Conservation (phyloP, 1,284 basidiomycete species). For the Xerocomus nothofagi region DNA sequence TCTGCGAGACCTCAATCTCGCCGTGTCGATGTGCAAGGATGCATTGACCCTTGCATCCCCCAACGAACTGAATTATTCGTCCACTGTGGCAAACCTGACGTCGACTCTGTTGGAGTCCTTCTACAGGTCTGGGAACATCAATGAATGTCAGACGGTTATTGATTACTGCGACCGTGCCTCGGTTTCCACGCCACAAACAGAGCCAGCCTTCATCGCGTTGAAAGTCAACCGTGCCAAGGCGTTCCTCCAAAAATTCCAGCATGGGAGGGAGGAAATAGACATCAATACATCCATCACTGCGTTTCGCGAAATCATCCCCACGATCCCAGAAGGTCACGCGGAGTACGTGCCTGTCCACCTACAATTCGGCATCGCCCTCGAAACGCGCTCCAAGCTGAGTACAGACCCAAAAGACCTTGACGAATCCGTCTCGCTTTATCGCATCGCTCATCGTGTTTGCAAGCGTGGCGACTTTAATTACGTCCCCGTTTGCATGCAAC, state of each 20-base stretch:
- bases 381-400: conserved; percentile 20
- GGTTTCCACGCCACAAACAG: neutral
- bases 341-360: conserved; percentile 9
- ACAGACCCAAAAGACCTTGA: conserved; percentile 24
- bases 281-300: conserved; percentile 17
- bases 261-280: conserved; percentile 14
- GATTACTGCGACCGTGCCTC: conserved; percentile 23
- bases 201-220: conserved; percentile 5
- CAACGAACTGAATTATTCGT: neutral
- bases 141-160: conserved; percentile 22
- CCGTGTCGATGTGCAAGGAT: conserved; percentile 17
- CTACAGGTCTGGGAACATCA: conserved; percentile 5
- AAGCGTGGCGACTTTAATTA: conserved; percentile 11
- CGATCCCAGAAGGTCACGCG: conserved; percentile 16
- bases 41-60: conserved; percentile 12
- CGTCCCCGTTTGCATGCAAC: conserved; percentile 12
- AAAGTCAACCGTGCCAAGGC: conserved; percentile 20
- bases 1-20: conserved; percentile 15
- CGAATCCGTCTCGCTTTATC: conserved; percentile 18
- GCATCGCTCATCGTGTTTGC: conserved; percentile 16
- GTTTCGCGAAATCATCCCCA: conserved; percentile 18
- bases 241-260: conserved; percentile 14
- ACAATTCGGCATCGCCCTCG: conserved; percentile 23
- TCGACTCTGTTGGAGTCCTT: conserved; percentile 10
- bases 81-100: conserved; percentile 7